Conservation (phyloP, 768 basidiomycete species). For the Sporobolomyces roseus region DNA sequence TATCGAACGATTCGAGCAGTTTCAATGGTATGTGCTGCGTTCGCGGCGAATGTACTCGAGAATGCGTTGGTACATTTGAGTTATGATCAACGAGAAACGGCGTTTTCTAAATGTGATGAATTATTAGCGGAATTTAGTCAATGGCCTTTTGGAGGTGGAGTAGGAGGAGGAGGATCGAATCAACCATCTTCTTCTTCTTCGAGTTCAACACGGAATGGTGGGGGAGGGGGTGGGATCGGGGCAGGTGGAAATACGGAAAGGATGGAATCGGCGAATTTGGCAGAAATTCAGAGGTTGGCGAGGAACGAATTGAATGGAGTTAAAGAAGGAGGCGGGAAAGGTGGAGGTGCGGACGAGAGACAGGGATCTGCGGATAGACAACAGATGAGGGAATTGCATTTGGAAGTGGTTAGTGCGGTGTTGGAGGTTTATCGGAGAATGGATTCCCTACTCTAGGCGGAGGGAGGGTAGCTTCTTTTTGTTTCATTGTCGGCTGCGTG, state of each 20-base stretch:
- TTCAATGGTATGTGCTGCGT: constrained; percentile 81
- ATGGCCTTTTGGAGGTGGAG: constrained; percentile 71
- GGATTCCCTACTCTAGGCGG: constrained; percentile 26
- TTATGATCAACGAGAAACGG: constrained; percentile 89
- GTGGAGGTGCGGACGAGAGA: constrained; percentile 12
- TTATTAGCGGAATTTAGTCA: constrained; percentile 81
- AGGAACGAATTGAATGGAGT: constrained; percentile 50
- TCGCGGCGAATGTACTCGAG: constrained; percentile 90
- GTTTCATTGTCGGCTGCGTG: neutral
- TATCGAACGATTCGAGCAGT: constrained; percentile 76
- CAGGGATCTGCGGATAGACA: constrained; percentile 44
- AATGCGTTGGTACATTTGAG: constrained; percentile 83
- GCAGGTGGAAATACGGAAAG: constrained; percentile 45
- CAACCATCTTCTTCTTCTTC: neutral
- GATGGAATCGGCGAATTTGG: constrained; percentile 50
- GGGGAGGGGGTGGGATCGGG: constrained; percentile 19
- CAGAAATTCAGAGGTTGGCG: constrained; percentile 52
- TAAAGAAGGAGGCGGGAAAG: too few relatives aligned
- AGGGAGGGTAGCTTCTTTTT: neutral
- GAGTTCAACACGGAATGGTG: neutral
- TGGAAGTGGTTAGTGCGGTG: constrained; percentile 88
- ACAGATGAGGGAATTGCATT: constrained; percentile 62
- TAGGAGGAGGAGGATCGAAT: neutral
- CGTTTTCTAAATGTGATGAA: constrained; percentile 90
- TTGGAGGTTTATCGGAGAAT: constrained; percentile 88